These are phyloP conservation scores for Vaccinium corymbosum DNA, from an alignment of 148 eudicot genomes.

Conservation along the genomic window DNA sequence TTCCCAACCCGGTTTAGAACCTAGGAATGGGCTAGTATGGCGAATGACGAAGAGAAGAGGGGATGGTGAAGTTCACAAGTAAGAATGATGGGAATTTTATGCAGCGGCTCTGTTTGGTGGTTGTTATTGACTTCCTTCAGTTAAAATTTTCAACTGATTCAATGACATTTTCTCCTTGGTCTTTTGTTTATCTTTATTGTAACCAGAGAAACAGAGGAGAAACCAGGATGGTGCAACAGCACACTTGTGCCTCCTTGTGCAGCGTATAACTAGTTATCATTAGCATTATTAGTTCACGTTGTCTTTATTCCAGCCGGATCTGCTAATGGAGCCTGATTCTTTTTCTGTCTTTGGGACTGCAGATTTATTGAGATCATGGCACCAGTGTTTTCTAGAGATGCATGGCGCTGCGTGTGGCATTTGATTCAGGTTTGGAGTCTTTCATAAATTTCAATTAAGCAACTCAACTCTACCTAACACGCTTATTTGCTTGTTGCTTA, in stretches of 20 bases:
- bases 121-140: background rate
- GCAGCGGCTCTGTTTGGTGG: background rate
- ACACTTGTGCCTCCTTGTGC: slow-evolving; percentile 86
- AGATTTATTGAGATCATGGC: slow-evolving; percentile 98
- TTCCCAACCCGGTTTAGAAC: slow-evolving; percentile 90
- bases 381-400: slow-evolving; percentile 85
- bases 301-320: background rate
- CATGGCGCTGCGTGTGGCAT: slow-evolving; percentile 97
- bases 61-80: slow-evolving; percentile 82
- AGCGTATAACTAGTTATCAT: slow-evolving; percentile 39
- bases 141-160: slow-evolving; percentile 2
- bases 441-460: background rate
- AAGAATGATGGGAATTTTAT: slow-evolving; percentile 21
- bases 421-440: slow-evolving; percentile 62
- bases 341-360: slow-evolving; percentile 15
- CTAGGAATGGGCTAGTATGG: slow-evolving; percentile 47
- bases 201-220: slow-evolving; percentile 57
- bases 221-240: slow-evolving; percentile 62
- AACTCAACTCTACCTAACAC: background rate
- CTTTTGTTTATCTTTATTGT: slow-evolving; percentile 10
- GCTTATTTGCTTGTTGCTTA: background rate
- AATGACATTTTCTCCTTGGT: background rate
- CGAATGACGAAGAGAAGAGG: slow-evolving; percentile 62
- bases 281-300: background rate
- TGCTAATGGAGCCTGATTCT: slow-evolving; percentile 6